Conservation (phyloP, 352 stramenopile genomes). For the Pythium coloratum region DNA sequence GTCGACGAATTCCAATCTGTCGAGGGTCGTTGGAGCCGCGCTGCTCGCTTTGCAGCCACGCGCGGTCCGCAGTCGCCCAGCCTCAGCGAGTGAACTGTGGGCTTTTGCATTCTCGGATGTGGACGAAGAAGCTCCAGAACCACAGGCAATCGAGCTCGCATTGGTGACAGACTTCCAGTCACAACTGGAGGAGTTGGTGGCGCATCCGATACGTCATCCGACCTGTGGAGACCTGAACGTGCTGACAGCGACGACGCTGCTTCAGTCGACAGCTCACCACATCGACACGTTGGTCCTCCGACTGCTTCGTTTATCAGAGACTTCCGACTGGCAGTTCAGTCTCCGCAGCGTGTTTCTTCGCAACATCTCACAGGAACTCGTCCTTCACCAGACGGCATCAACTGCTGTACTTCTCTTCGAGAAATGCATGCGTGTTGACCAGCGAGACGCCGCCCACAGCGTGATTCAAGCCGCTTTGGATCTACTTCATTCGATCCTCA, state of each 20-base stretch:
- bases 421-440: neutral
- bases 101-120: slow-evolving; percentile 4
- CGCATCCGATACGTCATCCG: neutral
- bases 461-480: slow-evolving; percentile 2
- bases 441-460: slow-evolving; percentile 1
- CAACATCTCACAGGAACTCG: neutral
- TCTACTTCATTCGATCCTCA: neutral
- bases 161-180: slow-evolving; percentile 1
- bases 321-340: neutral
- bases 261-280: neutral
- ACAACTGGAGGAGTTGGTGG: neutral
- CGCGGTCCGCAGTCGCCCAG: neutral
- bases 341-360: neutral
- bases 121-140: slow-evolving; percentile 7
- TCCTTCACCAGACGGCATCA: neutral
- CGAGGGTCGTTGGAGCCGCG: neutral
- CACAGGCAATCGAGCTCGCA: slow-evolving; percentile 8
- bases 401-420: slow-evolving; percentile 9
- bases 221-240: neutral
- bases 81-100: neutral
- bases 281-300: neutral
- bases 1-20: neutral
- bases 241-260: neutral
- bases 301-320: neutral
- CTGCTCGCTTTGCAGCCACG: slow-evolving; percentile 18